Base-by-base conservation (phyloP, 495 filamentous ascomycete genomes). In the Beverwykella pulmonaria region DNA sequence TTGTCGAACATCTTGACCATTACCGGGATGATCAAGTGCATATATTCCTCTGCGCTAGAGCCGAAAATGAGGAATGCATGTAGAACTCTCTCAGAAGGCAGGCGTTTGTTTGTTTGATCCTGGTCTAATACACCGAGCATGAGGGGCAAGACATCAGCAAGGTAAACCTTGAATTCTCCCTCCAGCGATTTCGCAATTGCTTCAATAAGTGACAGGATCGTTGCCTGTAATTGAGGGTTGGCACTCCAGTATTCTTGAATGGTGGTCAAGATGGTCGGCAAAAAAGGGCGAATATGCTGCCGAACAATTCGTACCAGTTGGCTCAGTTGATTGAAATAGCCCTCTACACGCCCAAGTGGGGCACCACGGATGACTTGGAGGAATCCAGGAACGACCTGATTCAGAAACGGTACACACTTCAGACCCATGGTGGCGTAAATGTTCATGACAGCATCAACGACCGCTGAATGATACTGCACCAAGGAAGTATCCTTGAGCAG, bases 401-500 rank as follows among this genome's bases (percentile, higher is more conserved):
- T 87, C 5, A 99, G 83, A 75, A 97, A 98, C 1, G 91, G 88
- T 30, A 99, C 92, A 73, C 95, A 98, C 74, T 97, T 96, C 67
- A 97, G 76, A 1, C 94, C 94, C 55, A 98, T 80, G 7, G 95
- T 97, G 70, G 93, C 92, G 78, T 98, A 99, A 57, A 98, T 98
- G 60, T 90, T 96, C 85, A 99, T 97, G 67, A 99, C 93, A 0
- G 95, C 93, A 75, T 97, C 94, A 62, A 99, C 92, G n/a, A 98
- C 94, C 9, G 88, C 88, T 1, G 92, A 94, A 73, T 99, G 94
- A 71, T 95, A 92, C 68, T 93, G 88, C 6, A 86, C 82, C 49
- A 98, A 78, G 1, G 94, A 97, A 46, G 86, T 87, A 71, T 99
- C 94, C 67, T 91, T 91, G 46, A 99, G 78, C 59, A 99, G 91